Evolutionary conservation across 345 rosid genomes (phyloP).

Genomic region (Geranium brycei): DNA sequence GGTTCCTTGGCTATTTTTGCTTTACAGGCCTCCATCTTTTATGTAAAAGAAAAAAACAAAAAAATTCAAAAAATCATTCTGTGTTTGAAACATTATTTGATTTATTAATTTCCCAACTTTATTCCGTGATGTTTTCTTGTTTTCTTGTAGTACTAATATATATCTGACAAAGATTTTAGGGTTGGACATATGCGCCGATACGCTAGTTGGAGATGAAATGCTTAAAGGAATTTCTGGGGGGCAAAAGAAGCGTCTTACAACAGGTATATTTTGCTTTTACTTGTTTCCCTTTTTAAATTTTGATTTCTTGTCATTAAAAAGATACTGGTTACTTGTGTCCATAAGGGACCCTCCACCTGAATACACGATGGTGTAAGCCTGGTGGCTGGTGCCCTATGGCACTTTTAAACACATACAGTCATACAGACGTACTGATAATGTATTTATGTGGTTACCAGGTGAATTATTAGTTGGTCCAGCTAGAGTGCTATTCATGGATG

Average conservation of each 20-base stretch:
- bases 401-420: background rate
- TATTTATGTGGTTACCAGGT: slow-evolving; percentile 35
- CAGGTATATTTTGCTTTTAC: slow-evolving; percentile 34
- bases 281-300: background rate
- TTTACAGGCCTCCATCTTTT: too few relatives aligned
- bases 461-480: slow-evolving; percentile 95
- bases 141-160: slow-evolving; percentile 9
- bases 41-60: too few relatives aligned
- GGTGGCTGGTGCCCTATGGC: background rate
- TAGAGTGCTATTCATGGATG: slow-evolving; percentile 95
- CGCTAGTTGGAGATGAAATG: slow-evolving; percentile 95
- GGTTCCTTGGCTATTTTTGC: too few relatives aligned
- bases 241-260: slow-evolving; percentile 92
- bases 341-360: background rate
- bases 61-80: too few relatives aligned
- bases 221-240: slow-evolving; percentile 98
- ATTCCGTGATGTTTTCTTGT: background rate
- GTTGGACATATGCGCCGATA: slow-evolving; percentile 84
- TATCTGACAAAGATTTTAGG: slow-evolving; percentile 91
- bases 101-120: background rate
- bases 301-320: background rate
- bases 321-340: background rate
- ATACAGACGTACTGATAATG: background rate
- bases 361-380: background rate
- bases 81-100: too few relatives aligned